Percentiles rank a stretch among this genome's conserved stretches.
phyloP scores from a whole-genome alignment of 352 stramenopile genomes.

The Detonula confervacea region DNA sequence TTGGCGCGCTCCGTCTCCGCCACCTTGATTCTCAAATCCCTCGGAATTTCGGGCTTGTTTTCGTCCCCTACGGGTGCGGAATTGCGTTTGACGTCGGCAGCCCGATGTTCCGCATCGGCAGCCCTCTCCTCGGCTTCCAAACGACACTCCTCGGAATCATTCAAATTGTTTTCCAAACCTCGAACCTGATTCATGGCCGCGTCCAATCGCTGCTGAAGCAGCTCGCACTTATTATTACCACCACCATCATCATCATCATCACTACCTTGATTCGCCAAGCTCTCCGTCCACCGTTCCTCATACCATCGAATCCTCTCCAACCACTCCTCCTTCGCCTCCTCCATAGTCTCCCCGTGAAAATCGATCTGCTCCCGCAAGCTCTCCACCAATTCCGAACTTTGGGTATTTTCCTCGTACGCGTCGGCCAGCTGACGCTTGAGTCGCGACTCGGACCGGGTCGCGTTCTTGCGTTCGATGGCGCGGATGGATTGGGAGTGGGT shows the following conservation, averaged over 20 bases:
- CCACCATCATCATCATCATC: constrained; percentile 10
- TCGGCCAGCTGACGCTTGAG: constrained; percentile 69
- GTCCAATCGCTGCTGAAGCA: constrained; percentile 34
- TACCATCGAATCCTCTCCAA: constrained; percentile 43
- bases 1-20: constrained; percentile 75
- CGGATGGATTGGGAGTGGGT: constrained; percentile 70
- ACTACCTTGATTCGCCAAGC: not conserved
- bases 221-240: constrained; percentile 4
- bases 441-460: constrained; percentile 49
- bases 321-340: constrained; percentile 31
- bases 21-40: constrained; percentile 61
- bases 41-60: constrained; percentile 20
- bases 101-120: constrained; percentile 30
- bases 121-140: constrained; percentile 18
- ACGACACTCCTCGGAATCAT: constrained; percentile 31
- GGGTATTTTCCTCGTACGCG: constrained; percentile 64
- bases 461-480: constrained; percentile 62
- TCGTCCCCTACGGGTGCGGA: constrained; percentile 6
- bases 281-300: constrained; percentile 28
- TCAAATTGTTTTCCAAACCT: constrained; percentile 35
- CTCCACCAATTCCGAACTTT: constrained; percentile 61
- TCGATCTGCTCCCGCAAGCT: constrained; percentile 58
- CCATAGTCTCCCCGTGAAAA: constrained; percentile 44
- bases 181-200: constrained; percentile 23
- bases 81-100: constrained; percentile 2